phyloP scores from a whole-genome alignment of 345 rosid species.

The Gossypium arboreum region DNA sequence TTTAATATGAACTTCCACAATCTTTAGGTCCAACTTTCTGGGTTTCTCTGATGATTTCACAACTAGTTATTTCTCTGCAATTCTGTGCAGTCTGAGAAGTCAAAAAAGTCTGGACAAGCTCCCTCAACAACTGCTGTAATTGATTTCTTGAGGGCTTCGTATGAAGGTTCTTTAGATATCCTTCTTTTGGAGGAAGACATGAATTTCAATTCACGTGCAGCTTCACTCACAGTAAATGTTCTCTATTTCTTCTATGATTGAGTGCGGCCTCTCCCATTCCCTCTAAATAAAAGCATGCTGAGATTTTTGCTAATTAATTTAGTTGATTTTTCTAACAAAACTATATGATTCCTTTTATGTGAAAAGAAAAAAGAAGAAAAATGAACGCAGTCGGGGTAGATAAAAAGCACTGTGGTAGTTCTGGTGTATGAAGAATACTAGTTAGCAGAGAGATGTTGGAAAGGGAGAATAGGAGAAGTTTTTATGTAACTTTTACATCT shows the following conservation, averaged over 20 bases:
- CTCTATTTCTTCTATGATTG: conserved; percentile 2
- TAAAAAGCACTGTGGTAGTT: background rate
- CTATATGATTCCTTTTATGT: background rate
- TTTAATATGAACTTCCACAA: background rate
- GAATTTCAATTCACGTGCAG: conserved; percentile 85
- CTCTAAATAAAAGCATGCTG: background rate
- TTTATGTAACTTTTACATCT: background rate
- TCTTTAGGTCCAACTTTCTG: background rate
- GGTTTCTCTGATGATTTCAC: background rate
- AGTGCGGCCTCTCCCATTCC: background rate
- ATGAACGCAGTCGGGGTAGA: background rate
- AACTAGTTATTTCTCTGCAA: conserved; percentile 3
- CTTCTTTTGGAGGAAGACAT: conserved; percentile 71
- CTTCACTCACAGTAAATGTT: conserved; percentile 64
- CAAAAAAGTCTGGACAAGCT: conserved; percentile 73
- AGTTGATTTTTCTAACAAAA: background rate
- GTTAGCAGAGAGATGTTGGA: background rate
- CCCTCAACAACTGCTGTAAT: conserved; percentile 55
- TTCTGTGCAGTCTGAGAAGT: conserved; percentile 77
- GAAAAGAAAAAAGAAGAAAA: background rate
- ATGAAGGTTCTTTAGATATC: conserved; percentile 43
- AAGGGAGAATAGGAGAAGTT: background rate
- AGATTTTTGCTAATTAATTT: background rate
- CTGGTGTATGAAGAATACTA: background rate
- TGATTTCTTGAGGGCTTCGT: conserved; percentile 62